A percentile compares a stretch with the other conserved stretches of the same genome.
phyloP scores from a whole-genome alignment of 2,329 filamentous ascomycete genomes.

The Davidsoniella neocaledoniae region DNA sequence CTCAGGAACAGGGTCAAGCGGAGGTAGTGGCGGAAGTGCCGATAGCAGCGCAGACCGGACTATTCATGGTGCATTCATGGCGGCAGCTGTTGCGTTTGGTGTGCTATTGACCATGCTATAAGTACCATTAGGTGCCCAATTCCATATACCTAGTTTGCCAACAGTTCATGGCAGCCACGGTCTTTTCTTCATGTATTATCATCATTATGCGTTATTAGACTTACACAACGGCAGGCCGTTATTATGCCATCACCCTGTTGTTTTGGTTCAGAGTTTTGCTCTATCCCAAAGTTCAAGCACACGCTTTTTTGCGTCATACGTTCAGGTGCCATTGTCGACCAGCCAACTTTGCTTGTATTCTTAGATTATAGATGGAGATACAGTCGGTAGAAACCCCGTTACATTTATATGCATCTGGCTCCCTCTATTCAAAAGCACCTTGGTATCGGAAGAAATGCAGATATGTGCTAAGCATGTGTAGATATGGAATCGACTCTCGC shows the following conservation, averaged over 20 bases:
- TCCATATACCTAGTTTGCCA: background rate
- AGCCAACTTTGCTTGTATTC: too few species aligned
- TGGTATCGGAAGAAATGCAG: too few species aligned
- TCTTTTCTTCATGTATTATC: background rate
- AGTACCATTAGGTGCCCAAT: background rate
- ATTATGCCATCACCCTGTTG: background rate
- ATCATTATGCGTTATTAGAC: background rate
- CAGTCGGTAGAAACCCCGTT: too few species aligned
- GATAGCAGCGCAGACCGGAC: slow-evolving; percentile 12
- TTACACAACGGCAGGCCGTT: slow-evolving; percentile 5
- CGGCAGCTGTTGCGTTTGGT: slow-evolving; percentile 11
- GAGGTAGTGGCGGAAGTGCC: slow-evolving; percentile 7
- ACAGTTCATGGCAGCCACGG: background rate
- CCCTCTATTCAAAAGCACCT: too few species aligned
- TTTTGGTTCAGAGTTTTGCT: too few species aligned
- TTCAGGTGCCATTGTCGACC: too few species aligned
- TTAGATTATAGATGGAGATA: too few species aligned
- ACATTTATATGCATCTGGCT: too few species aligned
- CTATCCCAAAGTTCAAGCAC: too few species aligned
- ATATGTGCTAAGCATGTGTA: too few species aligned
- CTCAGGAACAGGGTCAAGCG: background rate
- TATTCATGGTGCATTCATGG: slow-evolving; percentile 11
- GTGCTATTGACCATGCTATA: slow-evolving; percentile 1
- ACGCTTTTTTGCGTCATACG: too few species aligned
- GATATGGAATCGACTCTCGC: too few species aligned